These are phyloP conservation scores for Ceratobasidium sp. DNA, from an alignment of 1,284 basidiomycete species.

Conservation along the genomic window DNA sequence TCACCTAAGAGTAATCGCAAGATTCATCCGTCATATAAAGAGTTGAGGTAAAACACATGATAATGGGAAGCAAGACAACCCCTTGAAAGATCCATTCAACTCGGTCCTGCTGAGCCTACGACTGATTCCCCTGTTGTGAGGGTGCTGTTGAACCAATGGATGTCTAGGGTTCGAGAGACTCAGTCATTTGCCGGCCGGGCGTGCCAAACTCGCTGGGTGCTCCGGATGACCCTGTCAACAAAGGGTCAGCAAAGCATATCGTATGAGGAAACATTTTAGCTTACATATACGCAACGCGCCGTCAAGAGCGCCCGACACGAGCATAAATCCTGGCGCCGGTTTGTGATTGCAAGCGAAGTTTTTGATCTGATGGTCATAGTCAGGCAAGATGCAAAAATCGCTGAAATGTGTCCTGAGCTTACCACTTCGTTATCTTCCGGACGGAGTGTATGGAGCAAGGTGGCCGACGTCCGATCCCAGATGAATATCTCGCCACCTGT, in stretches of 20 bases:
- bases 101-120: too few relatives aligned
- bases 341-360: conserved; percentile 82
- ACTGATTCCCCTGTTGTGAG: too few relatives aligned
- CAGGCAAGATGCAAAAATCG: conserved; percentile 65
- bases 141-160: background rate
- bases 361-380: conserved; percentile 61
- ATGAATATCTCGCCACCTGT: conserved; percentile 81
- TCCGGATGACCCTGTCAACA: conserved; percentile 1
- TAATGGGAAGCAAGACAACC: too few relatives aligned
- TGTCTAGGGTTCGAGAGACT: background rate
- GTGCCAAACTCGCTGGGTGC: background rate
- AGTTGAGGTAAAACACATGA: too few relatives aligned
- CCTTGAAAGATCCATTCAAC: too few relatives aligned
- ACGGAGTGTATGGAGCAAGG: conserved; percentile 42
- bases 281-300: conserved; percentile 72
- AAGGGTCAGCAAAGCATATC: too few relatives aligned
- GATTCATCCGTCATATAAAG: too few relatives aligned
- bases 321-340: conserved; percentile 75
- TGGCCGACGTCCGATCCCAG: conserved; percentile 82
- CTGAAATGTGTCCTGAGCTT: background rate
- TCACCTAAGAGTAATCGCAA: too few relatives aligned
- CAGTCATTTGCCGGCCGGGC: background rate
- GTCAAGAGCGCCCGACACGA: conserved; percentile 80
- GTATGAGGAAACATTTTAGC: background rate
- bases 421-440: conserved; percentile 15